Evolutionary conservation across 371 early-diverging fungal species (phyloP), one percentile per base, ranked within the genome.

Genomic region (Quaeritorhiza haematococci): DNA sequence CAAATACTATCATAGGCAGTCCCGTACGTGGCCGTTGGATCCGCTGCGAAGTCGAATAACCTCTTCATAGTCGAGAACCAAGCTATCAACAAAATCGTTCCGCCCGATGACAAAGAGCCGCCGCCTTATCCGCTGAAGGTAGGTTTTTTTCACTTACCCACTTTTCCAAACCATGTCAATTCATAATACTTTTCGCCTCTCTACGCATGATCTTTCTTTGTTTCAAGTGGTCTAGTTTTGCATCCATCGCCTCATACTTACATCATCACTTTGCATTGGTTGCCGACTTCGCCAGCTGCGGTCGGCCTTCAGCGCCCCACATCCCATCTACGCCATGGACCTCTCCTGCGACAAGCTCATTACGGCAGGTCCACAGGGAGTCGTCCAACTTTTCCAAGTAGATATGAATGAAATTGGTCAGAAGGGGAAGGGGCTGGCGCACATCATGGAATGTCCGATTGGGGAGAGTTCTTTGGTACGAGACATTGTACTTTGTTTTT

Each of bases 31-130:
- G 67, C 61, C 34, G 64, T 73, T 23, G 73, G 73, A 7, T 72
- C 66, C 24, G 73, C 68, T 1, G 52, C 71, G 0, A 47, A 57
- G 49, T 23, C 58, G 13, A 68, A 64, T 56, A 75, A 72, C 58
- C 60, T 76, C 3, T 68, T 66, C 53, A 62, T 76, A 30, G 23
- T 68, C 38, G 76, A 76, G 52, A 68, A 69, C 49, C 42, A 43
- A 13, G 52, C 63, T 10, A 33, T 23, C 19, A 48, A 49, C 6
- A 54, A 50, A 27, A 23, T 42, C 33, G 43, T 26, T 19, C 10
- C 32, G 19, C 23, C n/a, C 27, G 43, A 27, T 47, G 51, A 7
- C 19, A 19, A 50, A 50, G 33, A 50, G n/a, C 10, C 46, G 46
- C 27, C 10, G 6, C 7, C 27, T 21, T 23, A 45, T 45, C 23